Evolutionary conservation across 1,139 yeast species (phyloP).

Genomic region (Candida tropicalis): DNA sequence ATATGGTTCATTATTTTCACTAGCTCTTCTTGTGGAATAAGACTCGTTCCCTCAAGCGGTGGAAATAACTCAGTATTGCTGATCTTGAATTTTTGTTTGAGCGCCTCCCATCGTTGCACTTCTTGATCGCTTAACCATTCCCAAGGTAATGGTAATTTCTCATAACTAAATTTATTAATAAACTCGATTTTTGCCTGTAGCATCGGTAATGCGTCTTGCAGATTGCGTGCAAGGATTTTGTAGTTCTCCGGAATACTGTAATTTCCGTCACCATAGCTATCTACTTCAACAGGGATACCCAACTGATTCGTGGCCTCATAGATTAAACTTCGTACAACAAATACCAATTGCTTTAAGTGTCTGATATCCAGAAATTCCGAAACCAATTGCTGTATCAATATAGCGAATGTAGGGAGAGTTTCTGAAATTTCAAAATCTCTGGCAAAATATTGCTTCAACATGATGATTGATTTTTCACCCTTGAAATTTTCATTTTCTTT

Average conservation of each 20-base stretch:
- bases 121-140: slow-evolving; percentile 18
- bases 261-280: slow-evolving; percentile 9
- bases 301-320: slow-evolving; percentile 26
- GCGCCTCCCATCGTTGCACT: slow-evolving; percentile 17
- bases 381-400: slow-evolving; percentile 12
- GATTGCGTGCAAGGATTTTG: slow-evolving; percentile 29
- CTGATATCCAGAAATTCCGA: slow-evolving; percentile 11
- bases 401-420: slow-evolving; percentile 7
- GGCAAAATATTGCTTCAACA: slow-evolving; percentile 21
- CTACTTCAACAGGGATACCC: slow-evolving; percentile 26
- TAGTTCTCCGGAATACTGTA: slow-evolving; percentile 27
- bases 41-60: not conserved
- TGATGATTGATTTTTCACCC: slow-evolving; percentile 12
- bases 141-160: slow-evolving; percentile 12
- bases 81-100: slow-evolving; percentile 10
- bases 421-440: slow-evolving; percentile 4
- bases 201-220: slow-evolving; percentile 19
- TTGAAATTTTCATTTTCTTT: slow-evolving; percentile 13
- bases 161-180: slow-evolving; percentile 8
- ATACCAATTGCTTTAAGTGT: slow-evolving; percentile 8
- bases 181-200: slow-evolving; percentile 26
- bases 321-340: slow-evolving; percentile 28
- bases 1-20: slow-evolving; percentile 8
- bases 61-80: not conserved
- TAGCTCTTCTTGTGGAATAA: slow-evolving; percentile 8